Evolutionary conservation across 2,329 filamentous ascomycete species (phyloP).

Genomic region (Cytospora leucostoma): DNA sequence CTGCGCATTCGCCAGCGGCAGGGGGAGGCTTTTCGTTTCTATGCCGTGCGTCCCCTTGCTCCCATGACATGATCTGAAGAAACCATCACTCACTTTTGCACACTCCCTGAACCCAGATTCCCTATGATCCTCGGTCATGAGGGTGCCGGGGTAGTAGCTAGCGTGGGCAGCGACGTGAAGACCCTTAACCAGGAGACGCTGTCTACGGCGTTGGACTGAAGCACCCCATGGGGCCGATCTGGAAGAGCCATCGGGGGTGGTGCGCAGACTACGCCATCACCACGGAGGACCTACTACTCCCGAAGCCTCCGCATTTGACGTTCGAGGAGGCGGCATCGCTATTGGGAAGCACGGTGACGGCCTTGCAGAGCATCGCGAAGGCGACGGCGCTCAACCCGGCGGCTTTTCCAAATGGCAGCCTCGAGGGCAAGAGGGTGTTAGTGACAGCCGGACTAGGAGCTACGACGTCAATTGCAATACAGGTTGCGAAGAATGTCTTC

Average conservation of each 20-base stretch:
- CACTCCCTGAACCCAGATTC: constrained; percentile 26
- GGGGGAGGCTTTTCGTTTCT: constrained; percentile 32
- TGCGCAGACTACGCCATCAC: constrained; percentile 45
- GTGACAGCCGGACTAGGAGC: constrained; percentile 53
- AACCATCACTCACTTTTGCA: neutral
- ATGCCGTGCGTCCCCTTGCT: constrained; percentile 33
- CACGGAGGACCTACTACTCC: constrained; percentile 39
- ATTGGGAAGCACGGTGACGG: constrained; percentile 43
- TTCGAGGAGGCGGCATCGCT: constrained; percentile 38
- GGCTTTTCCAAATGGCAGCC: constrained; percentile 33
- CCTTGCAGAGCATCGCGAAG: constrained; percentile 45
- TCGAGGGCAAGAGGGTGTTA: constrained; percentile 54
- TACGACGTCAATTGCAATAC: constrained; percentile 48
- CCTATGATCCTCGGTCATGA: constrained; percentile 34
- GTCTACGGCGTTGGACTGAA: constrained; percentile 43
- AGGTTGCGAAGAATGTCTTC: constrained; percentile 54
- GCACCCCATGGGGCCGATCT: constrained; percentile 39
- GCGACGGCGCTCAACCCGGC: constrained; percentile 38
- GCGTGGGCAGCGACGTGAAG: constrained; percentile 35
- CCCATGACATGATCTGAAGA: neutral
- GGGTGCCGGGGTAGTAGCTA: constrained; percentile 37
- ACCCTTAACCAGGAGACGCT: constrained; percentile 38
- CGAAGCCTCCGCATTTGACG: constrained; percentile 34
- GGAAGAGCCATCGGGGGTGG: constrained; percentile 34
- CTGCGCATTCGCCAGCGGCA: constrained; percentile 36